These are phyloP conservation scores for Pichia deserticola DNA, from an alignment of 805 yeast genomes.

Conservation along the genomic window DNA sequence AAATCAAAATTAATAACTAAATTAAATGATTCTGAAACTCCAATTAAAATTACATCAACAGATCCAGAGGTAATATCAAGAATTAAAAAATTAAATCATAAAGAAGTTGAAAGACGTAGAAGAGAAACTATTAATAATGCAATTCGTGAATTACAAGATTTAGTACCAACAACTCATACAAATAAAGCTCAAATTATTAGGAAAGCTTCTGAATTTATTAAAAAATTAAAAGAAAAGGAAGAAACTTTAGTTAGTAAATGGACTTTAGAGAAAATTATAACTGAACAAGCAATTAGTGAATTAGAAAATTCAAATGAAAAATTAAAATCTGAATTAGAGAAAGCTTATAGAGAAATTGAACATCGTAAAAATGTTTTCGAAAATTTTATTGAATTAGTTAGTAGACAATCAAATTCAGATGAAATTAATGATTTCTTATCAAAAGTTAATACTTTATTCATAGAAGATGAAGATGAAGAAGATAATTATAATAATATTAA, in stretches of 20 bases:
- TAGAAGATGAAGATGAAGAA: not conserved
- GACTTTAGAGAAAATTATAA: conserved; percentile 86
- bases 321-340: conserved; percentile 78
- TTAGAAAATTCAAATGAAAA: conserved; percentile 80
- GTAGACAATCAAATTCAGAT: conserved; percentile 5
- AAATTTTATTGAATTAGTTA: conserved; percentile 7
- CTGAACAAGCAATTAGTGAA: conserved; percentile 87
- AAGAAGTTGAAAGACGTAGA: conserved; percentile 90
- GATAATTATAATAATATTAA: no score
- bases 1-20: no score
- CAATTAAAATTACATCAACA: not conserved
- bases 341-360: conserved; percentile 89
- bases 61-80: conserved; percentile 18
- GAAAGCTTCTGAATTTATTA: conserved; percentile 85
- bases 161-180: conserved; percentile 76
- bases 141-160: conserved; percentile 68
- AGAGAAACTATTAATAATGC: conserved; percentile 84
- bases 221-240: conserved; percentile 84
- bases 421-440: not conserved
- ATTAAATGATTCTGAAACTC: not conserved
- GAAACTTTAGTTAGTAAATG: conserved; percentile 86
- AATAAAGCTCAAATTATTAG: conserved; percentile 87
- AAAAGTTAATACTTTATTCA: not conserved
- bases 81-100: conserved; percentile 82
- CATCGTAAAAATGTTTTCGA: conserved; percentile 53